Percentiles rank a stretch among this genome's conserved stretches.
These are phyloP conservation scores for Aspergillus incahuasiensis DNA, from an alignment of 495 filamentous ascomycete species.

Conservation along the genomic window DNA sequence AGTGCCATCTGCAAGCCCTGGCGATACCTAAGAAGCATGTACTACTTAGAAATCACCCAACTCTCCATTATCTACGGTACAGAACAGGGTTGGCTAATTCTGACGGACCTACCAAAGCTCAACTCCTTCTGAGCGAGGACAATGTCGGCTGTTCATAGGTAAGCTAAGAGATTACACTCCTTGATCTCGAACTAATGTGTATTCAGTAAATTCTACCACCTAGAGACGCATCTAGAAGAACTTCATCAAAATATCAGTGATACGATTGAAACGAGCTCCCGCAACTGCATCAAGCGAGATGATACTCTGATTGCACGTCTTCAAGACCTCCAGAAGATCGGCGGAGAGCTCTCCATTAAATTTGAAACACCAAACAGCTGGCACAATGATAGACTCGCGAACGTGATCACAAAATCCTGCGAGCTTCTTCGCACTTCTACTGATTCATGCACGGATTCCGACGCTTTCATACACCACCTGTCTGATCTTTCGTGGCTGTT, in stretches of 20 bases:
- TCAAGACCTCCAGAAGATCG: constrained; percentile 52
- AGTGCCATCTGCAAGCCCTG: no score
- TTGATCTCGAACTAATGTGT: neutral
- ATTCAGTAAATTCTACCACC: constrained; percentile 68
- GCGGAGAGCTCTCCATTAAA: constrained; percentile 64
- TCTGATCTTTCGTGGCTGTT: constrained; percentile 83
- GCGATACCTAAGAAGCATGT: no score
- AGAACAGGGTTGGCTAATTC: no score
- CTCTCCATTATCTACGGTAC: no score
- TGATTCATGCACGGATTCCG: constrained; percentile 11
- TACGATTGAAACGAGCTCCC: constrained; percentile 11
- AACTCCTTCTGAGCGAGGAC: neutral
- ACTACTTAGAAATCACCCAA: no score
- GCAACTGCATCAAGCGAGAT: constrained; percentile 19
- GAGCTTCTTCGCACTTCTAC: constrained; percentile 22
- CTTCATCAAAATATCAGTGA: constrained; percentile 50
- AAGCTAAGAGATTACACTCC: constrained; percentile 28
- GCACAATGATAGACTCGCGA: constrained; percentile 46
- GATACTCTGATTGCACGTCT: constrained; percentile 19
- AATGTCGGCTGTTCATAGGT: constrained; percentile 69
- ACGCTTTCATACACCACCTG: constrained; percentile 44
- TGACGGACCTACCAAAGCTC: neutral
- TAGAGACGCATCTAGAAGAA: constrained; percentile 78
- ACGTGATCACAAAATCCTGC: constrained; percentile 56
- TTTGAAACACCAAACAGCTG: constrained; percentile 53